Evolutionary conservation across 2,329 filamentous ascomycete species (phyloP), one percentile per base, ranked within the genome.

Genomic region (Phoma sp.): DNA sequence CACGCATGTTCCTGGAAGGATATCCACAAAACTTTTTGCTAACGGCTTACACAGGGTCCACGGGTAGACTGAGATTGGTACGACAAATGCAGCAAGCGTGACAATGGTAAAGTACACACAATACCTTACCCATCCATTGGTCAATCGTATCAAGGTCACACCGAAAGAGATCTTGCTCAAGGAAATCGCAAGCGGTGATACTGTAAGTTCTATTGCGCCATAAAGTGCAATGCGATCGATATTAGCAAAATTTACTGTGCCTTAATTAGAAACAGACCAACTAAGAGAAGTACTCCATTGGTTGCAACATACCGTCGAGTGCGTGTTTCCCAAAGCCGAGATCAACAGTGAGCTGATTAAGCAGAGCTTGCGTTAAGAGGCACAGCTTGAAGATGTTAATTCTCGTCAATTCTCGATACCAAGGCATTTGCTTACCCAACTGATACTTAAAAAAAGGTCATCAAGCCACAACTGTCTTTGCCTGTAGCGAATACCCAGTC

Each of bases 141-240:
- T 60, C 39, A 60, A 49, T 10, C 55, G 50, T 48, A 60, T 38
- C 35, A 60, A 52, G 40, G 58, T 58, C 14, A 60, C 45, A 38
- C 50, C 58, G 36, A 60, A 60, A 35, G 58, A 58, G 14, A 60
- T 58, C 35, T 60, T 60, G 58, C 58, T 60, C 22, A 60, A 14
- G 27, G 51, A 35, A 25, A 58, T 55, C 13, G 58, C 58, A 36
- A 50, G 29, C 18, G 42, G 58, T 8, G 44, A 59, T 51, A 59
- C 37, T 3, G 57, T 43, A 36, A 59, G 53, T 47, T 40, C 53
- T n/a, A 45, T 32, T 13, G 53, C 57, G 14, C 57, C 57, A 36
- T 54, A 57, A 27, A 53, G 49, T 39, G 48, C 52, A 14, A 59
- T 54, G 9, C 32, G 42, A 29, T 57, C 53, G 23, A 54, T 14